phyloP scores from a whole-genome alignment of 306 rosid genomes.

The Bauhinia variegata region DNA sequence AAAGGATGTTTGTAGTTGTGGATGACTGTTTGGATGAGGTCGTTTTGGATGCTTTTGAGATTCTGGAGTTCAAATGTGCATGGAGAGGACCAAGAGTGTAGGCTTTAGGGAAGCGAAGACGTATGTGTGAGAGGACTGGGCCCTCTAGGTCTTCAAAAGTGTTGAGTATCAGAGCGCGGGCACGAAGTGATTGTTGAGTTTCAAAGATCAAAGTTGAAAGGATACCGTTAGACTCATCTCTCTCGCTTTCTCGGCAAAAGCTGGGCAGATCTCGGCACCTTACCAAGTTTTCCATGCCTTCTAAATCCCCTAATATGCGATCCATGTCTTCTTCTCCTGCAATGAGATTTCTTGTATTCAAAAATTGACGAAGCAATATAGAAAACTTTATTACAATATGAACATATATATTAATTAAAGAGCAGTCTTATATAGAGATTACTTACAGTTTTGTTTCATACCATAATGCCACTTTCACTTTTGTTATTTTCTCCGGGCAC shows the following conservation, averaged over 20 bases:
- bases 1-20: constrained; percentile 1
- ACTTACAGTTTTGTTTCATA: too few species aligned
- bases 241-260: background rate
- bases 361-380: too few species aligned
- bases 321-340: constrained; percentile 62
- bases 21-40: background rate
- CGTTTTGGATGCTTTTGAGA: background rate
- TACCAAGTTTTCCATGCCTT: constrained; percentile 45
- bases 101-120: constrained; percentile 29
- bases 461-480: too few species aligned
- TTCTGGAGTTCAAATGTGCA: constrained; percentile 20
- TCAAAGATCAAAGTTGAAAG: background rate
- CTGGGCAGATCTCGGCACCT: constrained; percentile 50
- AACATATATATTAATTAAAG: too few species aligned
- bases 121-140: constrained; percentile 38
- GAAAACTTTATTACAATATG: too few species aligned
- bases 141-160: constrained; percentile 67
- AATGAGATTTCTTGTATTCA: too few species aligned
- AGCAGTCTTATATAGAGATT: too few species aligned
- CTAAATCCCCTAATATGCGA: constrained; percentile 32
- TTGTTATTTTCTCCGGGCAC: too few species aligned
- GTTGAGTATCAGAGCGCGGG: constrained; percentile 53
- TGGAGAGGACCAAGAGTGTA: constrained; percentile 50
- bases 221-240: background rate
- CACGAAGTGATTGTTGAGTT: constrained; percentile 30